phyloP scores from a whole-genome alignment of 805 yeast genomes.

The Priceomyces haplophilus region DNA sequence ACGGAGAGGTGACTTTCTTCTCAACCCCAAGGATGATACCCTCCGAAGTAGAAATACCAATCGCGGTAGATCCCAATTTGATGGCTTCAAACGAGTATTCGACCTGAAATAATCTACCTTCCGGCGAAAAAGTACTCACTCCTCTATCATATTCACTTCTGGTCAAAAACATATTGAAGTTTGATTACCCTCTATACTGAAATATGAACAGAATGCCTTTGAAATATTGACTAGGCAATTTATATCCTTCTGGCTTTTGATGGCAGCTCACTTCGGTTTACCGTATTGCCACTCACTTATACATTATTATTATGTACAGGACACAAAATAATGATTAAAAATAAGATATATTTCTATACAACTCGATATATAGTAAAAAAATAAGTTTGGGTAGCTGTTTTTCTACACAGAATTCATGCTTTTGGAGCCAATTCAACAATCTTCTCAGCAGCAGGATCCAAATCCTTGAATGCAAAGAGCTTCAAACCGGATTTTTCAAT shows the following conservation, averaged over 20 bases:
- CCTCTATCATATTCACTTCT: slow-evolving; percentile 99
- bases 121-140: slow-evolving; percentile 97
- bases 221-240: neutral
- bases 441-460: slow-evolving; percentile 96
- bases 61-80: slow-evolving; percentile 95
- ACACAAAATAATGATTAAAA: neutral
- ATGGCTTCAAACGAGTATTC: slow-evolving; percentile 97
- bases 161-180: slow-evolving; percentile 83
- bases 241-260: neutral
- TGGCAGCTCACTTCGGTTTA: no score
- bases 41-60: slow-evolving; percentile 91
- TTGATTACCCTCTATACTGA: neutral
- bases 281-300: slow-evolving; percentile 1
- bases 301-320: neutral
- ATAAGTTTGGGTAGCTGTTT: neutral
- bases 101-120: slow-evolving; percentile 96
- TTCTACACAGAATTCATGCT: neutral
- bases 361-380: neutral
- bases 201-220: neutral
- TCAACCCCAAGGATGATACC: slow-evolving; percentile 97
- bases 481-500: slow-evolving; percentile 86
- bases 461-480: slow-evolving; percentile 86
- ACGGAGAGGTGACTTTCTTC: slow-evolving; percentile 89
- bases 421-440: slow-evolving; percentile 68
- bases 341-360: neutral